Base-by-base conservation (phyloP, 306 rosid genomes). In the Vigna trinervia region DNA sequence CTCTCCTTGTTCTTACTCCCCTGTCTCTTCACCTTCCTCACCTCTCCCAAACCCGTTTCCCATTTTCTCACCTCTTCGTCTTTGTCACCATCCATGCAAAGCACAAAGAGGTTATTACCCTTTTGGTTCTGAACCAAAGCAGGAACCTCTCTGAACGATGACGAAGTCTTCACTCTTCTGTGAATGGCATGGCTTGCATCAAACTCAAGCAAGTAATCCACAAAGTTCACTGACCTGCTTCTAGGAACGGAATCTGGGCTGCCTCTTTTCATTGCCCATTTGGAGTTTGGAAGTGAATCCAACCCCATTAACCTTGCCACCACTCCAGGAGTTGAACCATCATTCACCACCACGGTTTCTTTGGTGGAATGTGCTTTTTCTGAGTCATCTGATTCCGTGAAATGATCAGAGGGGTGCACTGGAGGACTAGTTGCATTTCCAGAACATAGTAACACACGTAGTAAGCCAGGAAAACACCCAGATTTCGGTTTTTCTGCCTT, bases 301-400 rank as follows among this genome's bases (percentile, higher is more conserved):
- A 94, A 47, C 6, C 98, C 98, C 98, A 94, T 94, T 30, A 94
- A 81, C 77, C 89, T 90, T 22, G 98, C 98, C 23, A 94, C 92
- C 20, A 94, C 74, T 2, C 87, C 84, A 0, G 93, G 98, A 1
- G 77, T 48, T 6, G 26, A n/a, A 26, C n/a, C 34, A n/a, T 20
- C 51, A 28, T 22, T 60, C 6, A 41, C 66, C 48, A 74, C 15
- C 7, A 48, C 3, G 7, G 36, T 30, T 46, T 67, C 75, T 48
- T 67, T 81, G 3, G 32, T 75, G n/a, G 22, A 32, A 13, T 78
- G 53, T 5, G 34, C 52, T 22, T 41, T 68, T 13, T 70, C 69
- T 13, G 68, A 4, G 60, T 76, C 58, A 6, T 56, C 76, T 0
- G 66, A 10, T 22, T 84, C 85, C 5, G 62, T 5, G 51, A 86